Evolutionary conservation across 2,329 filamentous ascomycete genomes (phyloP).

Genomic region (Fusarium multiceps): DNA sequence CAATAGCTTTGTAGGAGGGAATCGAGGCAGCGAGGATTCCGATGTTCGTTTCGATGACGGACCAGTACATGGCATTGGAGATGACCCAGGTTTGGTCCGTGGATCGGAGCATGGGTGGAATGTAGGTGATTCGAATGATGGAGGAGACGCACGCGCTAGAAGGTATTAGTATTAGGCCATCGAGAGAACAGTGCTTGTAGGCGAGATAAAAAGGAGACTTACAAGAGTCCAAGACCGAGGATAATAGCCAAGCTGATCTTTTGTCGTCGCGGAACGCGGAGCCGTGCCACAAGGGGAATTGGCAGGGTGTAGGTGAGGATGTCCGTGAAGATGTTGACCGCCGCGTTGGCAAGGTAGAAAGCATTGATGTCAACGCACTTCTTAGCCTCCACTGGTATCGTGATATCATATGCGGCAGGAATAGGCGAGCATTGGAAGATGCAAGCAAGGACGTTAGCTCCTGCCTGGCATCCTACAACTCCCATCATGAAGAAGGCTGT

Average conservation of each 20-base stretch:
- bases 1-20: conserved; percentile 30
- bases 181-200: not conserved
- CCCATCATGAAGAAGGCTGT: conserved; percentile 30
- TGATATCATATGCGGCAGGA: conserved; percentile 16
- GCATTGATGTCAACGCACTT: conserved; percentile 33
- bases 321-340: conserved; percentile 32
- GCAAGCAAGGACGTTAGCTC: conserved; percentile 28
- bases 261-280: conserved; percentile 24
- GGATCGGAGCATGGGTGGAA: conserved; percentile 33
- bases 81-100: conserved; percentile 29
- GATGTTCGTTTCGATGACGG: conserved; percentile 34
- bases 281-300: conserved; percentile 7
- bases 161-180: not conserved
- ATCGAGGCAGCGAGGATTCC: conserved; percentile 35
- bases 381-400: not conserved
- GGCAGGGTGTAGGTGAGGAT: conserved; percentile 21
- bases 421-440: conserved; percentile 30
- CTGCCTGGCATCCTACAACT: conserved; percentile 27
- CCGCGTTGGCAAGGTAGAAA: conserved; percentile 27
- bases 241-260: conserved; percentile 30
- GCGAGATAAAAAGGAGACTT: not conserved
- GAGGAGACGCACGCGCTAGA: conserved; percentile 22
- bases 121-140: conserved; percentile 34
- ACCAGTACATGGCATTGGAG: conserved; percentile 35
- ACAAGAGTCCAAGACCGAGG: conserved; percentile 28